phyloP scores from a whole-genome alignment of 1,284 basidiomycete genomes.

The Boletus semigastroideus region DNA sequence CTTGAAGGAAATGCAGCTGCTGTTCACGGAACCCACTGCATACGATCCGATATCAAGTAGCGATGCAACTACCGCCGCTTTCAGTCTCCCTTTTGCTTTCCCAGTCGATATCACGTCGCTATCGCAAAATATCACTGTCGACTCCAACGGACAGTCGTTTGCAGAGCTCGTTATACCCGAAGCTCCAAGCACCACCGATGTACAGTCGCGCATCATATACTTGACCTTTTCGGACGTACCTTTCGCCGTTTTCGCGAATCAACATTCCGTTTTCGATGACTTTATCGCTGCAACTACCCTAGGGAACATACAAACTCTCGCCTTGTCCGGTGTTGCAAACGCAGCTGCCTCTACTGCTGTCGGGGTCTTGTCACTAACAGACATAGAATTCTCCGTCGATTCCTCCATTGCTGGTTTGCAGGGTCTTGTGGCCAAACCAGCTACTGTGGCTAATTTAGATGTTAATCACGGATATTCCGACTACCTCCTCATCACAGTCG shows the following conservation, averaged over 20 bases:
- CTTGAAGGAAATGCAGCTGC: constrained; percentile 62
- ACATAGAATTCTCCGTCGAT: constrained; percentile 64
- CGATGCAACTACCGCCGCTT: constrained; percentile 58
- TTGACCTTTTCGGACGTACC: constrained; percentile 63
- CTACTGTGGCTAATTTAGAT: constrained; percentile 60
- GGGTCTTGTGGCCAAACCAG: constrained; percentile 62
- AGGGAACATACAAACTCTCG: constrained; percentile 48
- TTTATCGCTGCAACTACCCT: constrained; percentile 71
- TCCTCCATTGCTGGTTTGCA: constrained; percentile 67
- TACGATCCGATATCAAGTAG: constrained; percentile 63
- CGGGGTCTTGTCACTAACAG: constrained; percentile 60
- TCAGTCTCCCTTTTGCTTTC: constrained; percentile 72
- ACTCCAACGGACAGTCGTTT: constrained; percentile 54
- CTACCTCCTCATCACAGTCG: constrained; percentile 71
- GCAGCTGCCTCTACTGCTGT: constrained; percentile 69
- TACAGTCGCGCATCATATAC: constrained; percentile 61
- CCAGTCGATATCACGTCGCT: constrained; percentile 66
- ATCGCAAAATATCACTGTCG: constrained; percentile 62
- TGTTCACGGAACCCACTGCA: constrained; percentile 57
- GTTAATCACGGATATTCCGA: constrained; percentile 69
- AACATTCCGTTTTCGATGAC: constrained; percentile 56
- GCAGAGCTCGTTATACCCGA: constrained; percentile 66
- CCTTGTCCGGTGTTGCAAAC: constrained; percentile 59
- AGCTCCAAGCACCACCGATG: constrained; percentile 61
- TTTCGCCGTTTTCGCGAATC: constrained; percentile 53